Percentiles rank a stretch among this genome's conserved stretches.
These are phyloP conservation scores for Fermentozyma sake DNA, from an alignment of 1,139 yeast species.

Conservation along the genomic window DNA sequence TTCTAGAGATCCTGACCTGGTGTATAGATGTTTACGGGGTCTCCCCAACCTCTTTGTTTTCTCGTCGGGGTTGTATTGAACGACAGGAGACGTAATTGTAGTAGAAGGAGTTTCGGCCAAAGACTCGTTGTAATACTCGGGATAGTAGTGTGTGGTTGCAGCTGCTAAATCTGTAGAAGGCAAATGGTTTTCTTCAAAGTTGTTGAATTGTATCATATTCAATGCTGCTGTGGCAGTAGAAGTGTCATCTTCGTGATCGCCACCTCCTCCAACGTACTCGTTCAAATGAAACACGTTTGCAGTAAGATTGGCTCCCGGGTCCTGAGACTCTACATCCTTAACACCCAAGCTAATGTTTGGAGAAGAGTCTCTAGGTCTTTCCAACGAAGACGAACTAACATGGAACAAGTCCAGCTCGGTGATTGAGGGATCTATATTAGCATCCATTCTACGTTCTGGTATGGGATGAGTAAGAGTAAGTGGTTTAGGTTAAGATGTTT, in stretches of 20 bases:
- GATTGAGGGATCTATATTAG: conserved; percentile 8
- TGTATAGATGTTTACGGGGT: conserved; percentile 26
- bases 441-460: conserved; percentile 8
- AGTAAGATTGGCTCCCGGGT: background rate
- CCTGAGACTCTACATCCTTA: conserved; percentile 3
- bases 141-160: conserved; percentile 2
- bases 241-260: conserved; percentile 5
- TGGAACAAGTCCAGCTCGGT: conserved; percentile 6
- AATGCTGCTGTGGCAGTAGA: conserved; percentile 16
- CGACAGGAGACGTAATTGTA: conserved; percentile 18
- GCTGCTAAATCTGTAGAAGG: conserved; percentile 1
- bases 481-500: background rate
- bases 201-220: conserved; percentile 14
- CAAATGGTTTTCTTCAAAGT: conserved; percentile 1
- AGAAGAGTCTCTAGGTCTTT: conserved; percentile 2
- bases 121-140: background rate
- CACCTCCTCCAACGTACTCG: conserved; percentile 7
- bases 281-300: conserved; percentile 15
- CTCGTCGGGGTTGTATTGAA: conserved; percentile 31
- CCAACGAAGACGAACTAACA: conserved; percentile 4
- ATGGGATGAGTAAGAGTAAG: background rate
- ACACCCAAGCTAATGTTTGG: background rate
- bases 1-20: conserved; percentile 18
- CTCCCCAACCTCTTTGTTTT: conserved; percentile 34
- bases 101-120: background rate